Base-by-base conservation (phyloP, 345 rosid genomes). In the Physaria fendleri region DNA sequence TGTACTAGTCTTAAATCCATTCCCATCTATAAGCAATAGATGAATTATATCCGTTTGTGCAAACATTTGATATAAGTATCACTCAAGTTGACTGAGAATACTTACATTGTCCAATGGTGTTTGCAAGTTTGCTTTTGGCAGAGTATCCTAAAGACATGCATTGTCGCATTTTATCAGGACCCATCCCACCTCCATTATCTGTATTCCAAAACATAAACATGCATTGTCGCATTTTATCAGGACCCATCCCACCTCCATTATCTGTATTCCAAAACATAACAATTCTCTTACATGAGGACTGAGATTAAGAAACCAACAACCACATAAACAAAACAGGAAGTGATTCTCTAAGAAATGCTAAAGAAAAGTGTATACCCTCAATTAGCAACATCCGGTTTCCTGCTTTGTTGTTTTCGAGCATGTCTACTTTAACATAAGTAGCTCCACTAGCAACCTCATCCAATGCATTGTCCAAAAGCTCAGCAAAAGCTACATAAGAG, bases 141-240 rank as follows among this genome's bases (percentile, higher is more conserved):
- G 97, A 90, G 58, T 84, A 90, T 17, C 97, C 97, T n/a, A 90
- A 72, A 47, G 97, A 90, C 88, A 90, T 77, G 82, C 95, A 90
- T 13, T 81, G 82, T 7, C 97, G 77, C 85, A 90, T 72, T 71
- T 77, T 84, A 29, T 86, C 92, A 27, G 97, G 90, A 79, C 81
- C 79, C 98, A 92, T 92, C 46, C 98, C 98, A 12, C 98, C 98
- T 14, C 98, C 98, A 38, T 88, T 74, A 75, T 92, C 98, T 92
- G 66, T 77, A 88, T 64, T 39, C 10, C 41, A n/a, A n/a, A n/a
- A n/a, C n/a, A n/a, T n/a, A n/a, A n/a, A 90, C 88, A 90, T 77
- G 82, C 95, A 90, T 13, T 81, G 82, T 7, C 97, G 77, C 85
- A 90, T 72, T 71, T 77, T 84, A 29, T 86, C 92, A 27, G 97